Evolutionary conservation across 2,329 filamentous ascomycete species (phyloP).

Genomic region (Aspergillus sp.): DNA sequence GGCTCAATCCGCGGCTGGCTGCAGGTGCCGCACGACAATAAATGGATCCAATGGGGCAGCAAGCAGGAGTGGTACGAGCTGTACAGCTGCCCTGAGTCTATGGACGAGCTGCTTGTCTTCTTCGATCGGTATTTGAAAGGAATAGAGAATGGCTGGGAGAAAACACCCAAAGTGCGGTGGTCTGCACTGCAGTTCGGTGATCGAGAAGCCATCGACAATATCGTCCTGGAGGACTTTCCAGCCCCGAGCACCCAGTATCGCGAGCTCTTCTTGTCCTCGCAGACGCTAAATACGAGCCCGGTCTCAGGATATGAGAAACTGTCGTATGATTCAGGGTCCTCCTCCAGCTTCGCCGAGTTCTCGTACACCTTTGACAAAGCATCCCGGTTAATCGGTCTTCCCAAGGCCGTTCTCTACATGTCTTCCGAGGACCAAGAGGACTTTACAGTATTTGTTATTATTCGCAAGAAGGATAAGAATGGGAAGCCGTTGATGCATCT

Average conservation of each 20-base stretch:
- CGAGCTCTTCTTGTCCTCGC: conserved; percentile 30
- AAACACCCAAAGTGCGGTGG: conserved; percentile 48
- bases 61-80: conserved; percentile 51
- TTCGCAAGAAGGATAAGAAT: conserved; percentile 46
- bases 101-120: conserved; percentile 43
- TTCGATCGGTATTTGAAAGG: conserved; percentile 50
- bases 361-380: conserved; percentile 41
- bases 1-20: conserved; percentile 40
- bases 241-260: conserved; percentile 34
- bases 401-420: conserved; percentile 51
- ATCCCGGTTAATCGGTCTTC: conserved; percentile 46
- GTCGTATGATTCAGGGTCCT: conserved; percentile 34
- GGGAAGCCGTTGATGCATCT: conserved; percentile 46
- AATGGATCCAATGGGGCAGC: conserved; percentile 46
- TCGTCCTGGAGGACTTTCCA: conserved; percentile 37
- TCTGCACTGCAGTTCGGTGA: conserved; percentile 41
- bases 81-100: conserved; percentile 34
- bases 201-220: conserved; percentile 27
- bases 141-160: conserved; percentile 48
- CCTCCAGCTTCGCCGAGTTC: conserved; percentile 31
- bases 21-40: conserved; percentile 38
- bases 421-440: conserved; percentile 45
- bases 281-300: conserved; percentile 10
- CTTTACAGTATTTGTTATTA: conserved; percentile 45
- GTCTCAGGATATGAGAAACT: conserved; percentile 11